Evolutionary conservation across 78 protist genomes (phyloP).

Genomic region (Isochrysis galbana): DNA sequence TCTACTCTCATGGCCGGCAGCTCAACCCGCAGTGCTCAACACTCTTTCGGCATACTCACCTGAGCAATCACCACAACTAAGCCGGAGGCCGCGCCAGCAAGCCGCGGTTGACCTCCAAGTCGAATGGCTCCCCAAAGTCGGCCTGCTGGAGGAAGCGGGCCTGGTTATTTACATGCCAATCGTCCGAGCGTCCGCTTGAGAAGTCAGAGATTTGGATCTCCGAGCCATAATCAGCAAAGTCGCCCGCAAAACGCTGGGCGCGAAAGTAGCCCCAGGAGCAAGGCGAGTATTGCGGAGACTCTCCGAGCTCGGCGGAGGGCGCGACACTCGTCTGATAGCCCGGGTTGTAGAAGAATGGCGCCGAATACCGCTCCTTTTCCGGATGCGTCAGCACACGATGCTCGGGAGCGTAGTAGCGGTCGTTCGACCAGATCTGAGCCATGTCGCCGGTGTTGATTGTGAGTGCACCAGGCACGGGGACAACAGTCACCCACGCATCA

Average conservation of each 20-base stretch:
- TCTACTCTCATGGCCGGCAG: no score
- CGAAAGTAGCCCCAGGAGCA: conserved; percentile 20
- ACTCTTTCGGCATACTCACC: no score
- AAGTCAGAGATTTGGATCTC: conserved; percentile 27
- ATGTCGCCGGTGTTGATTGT: conserved; percentile 42
- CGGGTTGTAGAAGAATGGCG: conserved; percentile 34
- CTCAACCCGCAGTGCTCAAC: no score
- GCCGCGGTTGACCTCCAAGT: background rate
- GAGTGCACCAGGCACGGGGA: background rate
- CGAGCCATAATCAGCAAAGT: conserved; percentile 4
- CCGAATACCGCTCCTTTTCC: background rate
- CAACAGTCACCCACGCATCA: conserved; percentile 2
- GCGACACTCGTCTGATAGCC: background rate
- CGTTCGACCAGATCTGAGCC: conserved; percentile 34
- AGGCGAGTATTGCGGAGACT: background rate
- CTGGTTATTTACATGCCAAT: background rate
- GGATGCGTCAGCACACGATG: background rate
- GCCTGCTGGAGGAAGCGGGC: background rate
- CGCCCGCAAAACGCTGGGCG: conserved; percentile 25
- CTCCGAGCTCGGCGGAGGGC: background rate
- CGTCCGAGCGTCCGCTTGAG: background rate
- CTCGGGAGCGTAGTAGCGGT: conserved; percentile 4
- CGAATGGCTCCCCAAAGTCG: background rate
- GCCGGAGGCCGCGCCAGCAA: background rate
- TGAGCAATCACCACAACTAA: no score